Evolutionary conservation across 257 asterid genomes (phyloP).

Genomic region (Echites panduratus): DNA sequence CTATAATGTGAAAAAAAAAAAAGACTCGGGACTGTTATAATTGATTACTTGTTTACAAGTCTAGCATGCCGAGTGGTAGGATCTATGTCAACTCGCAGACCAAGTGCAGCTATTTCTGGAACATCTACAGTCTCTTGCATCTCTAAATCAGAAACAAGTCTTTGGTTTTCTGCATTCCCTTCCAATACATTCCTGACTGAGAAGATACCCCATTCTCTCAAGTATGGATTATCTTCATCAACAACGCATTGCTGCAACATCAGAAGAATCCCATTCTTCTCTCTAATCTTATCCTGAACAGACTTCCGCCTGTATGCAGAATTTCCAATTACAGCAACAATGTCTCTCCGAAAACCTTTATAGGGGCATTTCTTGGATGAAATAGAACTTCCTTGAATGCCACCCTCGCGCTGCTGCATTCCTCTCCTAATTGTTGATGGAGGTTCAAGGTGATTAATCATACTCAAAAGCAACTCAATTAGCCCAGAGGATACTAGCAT

Average conservation of each 20-base stretch:
- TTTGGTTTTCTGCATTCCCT: slow-evolving; percentile 67
- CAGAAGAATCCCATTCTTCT: slow-evolving; percentile 50
- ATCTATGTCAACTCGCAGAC: slow-evolving; percentile 75
- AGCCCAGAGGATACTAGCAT: slow-evolving; percentile 51
- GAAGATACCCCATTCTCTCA: slow-evolving; percentile 98
- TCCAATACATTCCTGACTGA: slow-evolving; percentile 57
- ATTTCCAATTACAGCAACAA: slow-evolving; percentile 67
- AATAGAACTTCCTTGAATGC: slow-evolving; percentile 19
- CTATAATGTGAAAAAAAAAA: too few species aligned
- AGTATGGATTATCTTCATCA: slow-evolving; percentile 82
- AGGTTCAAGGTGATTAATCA: slow-evolving; percentile 64
- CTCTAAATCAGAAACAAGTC: slow-evolving; percentile 50
- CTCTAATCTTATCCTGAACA: slow-evolving; percentile 71
- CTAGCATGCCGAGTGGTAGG: slow-evolving; percentile 62
- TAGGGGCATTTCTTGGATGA: slow-evolving; percentile 52
- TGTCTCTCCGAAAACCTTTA: slow-evolving; percentile 74
- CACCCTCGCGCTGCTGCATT: slow-evolving; percentile 22
- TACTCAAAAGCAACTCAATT: slow-evolving; percentile 44
- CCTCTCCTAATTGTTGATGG: slow-evolving; percentile 54
- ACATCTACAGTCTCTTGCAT: slow-evolving; percentile 60
- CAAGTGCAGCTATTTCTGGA: slow-evolving; percentile 56
- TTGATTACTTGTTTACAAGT: slow-evolving; percentile 51
- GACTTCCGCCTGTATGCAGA: slow-evolving; percentile 51
- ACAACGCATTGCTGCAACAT: slow-evolving; percentile 67
- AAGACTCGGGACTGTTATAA: not conserved